Evolutionary conservation across 495 filamentous ascomycete species (phyloP).

Genomic region (Talaromyces proteolyticus): DNA sequence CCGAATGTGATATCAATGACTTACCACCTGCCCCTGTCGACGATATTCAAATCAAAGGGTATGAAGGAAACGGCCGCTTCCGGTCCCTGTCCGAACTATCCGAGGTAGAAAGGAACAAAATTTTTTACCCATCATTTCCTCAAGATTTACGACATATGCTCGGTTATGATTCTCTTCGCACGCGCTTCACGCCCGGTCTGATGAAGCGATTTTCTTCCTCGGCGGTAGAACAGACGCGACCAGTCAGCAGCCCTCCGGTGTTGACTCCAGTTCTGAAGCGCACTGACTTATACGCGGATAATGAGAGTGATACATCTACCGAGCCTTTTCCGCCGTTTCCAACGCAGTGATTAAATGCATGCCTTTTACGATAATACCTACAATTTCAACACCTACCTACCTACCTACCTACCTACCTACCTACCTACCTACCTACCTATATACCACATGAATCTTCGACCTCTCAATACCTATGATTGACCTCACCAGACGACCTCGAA

Average conservation of each 20-base stretch:
- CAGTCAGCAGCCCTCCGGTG: slow-evolving; percentile 33
- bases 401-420: too few species aligned
- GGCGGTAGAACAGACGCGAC: not conserved
- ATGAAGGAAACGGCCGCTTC: slow-evolving; percentile 1
- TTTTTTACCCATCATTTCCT: not conserved
- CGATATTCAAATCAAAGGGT: not conserved
- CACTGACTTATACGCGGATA: not conserved
- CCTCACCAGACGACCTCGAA: not conserved
- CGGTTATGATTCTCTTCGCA: slow-evolving; percentile 1
- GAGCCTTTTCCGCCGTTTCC: slow-evolving; percentile 7
- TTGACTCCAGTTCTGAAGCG: slow-evolving; percentile 8
- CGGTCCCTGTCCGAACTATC: slow-evolving; percentile 3
- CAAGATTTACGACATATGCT: slow-evolving; percentile 3
- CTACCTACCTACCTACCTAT: too few species aligned
- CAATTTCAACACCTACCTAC: too few species aligned
- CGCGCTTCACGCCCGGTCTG: slow-evolving; percentile 15
- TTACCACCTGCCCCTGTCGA: not conserved
- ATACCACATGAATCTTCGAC: too few species aligned
- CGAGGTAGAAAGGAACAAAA: not conserved
- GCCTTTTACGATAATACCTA: too few species aligned
- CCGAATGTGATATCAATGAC: slow-evolving; percentile 1
- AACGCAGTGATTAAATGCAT: not conserved
- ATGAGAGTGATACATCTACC: slow-evolving; percentile 9
- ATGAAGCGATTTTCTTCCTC: slow-evolving; percentile 11
- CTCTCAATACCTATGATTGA: not conserved